A percentile compares a stretch with the other conserved stretches of the same genome.
phyloP scores from a whole-genome alignment of 176 grass and related monocot species.

The Calamus simplicifolius region DNA sequence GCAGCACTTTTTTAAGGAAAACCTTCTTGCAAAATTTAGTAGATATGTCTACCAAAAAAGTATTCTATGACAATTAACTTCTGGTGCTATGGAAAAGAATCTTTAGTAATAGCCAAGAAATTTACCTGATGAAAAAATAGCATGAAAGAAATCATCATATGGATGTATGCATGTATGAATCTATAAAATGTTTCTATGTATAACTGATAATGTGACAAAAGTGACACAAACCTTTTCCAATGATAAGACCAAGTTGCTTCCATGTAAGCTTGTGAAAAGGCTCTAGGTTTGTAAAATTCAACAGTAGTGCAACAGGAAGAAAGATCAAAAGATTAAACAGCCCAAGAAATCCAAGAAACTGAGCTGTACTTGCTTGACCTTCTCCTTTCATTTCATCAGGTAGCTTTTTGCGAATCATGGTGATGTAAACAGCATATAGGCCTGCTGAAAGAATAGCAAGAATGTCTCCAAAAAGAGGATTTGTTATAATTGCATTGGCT shows the following conservation, averaged over 20 bases:
- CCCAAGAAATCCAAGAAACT: slow-evolving; percentile 90
- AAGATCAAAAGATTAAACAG: slow-evolving; percentile 90
- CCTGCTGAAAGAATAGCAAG: slow-evolving; percentile 79
- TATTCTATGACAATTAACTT: too few species aligned
- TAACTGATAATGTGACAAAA: too few species aligned
- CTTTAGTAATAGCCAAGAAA: too few species aligned
- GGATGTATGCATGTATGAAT: too few species aligned
- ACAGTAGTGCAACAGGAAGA: slow-evolving; percentile 65
- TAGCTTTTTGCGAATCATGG: slow-evolving; percentile 82
- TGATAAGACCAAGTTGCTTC: slow-evolving; percentile 92
- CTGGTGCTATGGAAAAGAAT: too few species aligned
- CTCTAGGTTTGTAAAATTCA: slow-evolving; percentile 80
- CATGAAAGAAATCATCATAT: too few species aligned
- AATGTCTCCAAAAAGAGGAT: slow-evolving; percentile 80
- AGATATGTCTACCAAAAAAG: too few species aligned
- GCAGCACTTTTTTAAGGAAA: too few species aligned
- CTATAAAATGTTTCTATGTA: too few species aligned
- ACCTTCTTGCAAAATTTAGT: too few species aligned
- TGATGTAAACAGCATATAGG: slow-evolving; percentile 84
- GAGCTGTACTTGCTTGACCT: slow-evolving; percentile 89
- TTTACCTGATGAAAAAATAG: too few species aligned
- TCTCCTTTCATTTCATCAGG: slow-evolving; percentile 92
- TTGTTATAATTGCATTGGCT: slow-evolving; percentile 55
- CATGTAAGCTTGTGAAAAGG: slow-evolving; percentile 79
- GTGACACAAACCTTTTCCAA: slow-evolving; percentile 71